These are phyloP conservation scores for Oryza meridionalis DNA, from an alignment of 176 grass and related monocot genomes.

Conservation along the genomic window DNA sequence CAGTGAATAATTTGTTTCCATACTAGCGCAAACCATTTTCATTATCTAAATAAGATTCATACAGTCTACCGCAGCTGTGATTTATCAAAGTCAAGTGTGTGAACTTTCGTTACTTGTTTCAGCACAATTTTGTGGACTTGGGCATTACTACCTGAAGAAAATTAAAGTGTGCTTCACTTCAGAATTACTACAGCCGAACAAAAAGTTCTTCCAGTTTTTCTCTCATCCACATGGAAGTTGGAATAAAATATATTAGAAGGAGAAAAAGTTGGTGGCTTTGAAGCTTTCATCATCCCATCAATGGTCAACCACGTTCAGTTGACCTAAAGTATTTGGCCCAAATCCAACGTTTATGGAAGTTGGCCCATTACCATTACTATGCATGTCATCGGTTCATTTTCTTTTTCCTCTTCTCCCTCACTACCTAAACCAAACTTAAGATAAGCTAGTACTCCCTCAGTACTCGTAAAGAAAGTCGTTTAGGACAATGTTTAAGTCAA, in stretches of 20 bases:
- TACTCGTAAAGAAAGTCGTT: too few relatives aligned
- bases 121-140: not conserved
- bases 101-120: not conserved
- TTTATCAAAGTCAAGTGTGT: not conserved
- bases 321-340: not conserved
- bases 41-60: not conserved
- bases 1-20: too few relatives aligned
- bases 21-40: too few relatives aligned
- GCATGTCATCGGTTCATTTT: not conserved
- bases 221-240: not conserved
- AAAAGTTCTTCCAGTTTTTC: not conserved
- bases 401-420: not conserved
- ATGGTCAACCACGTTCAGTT: slow-evolving; percentile 8
- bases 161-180: not conserved
- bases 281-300: slow-evolving; percentile 17
- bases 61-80: not conserved
- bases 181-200: not conserved
- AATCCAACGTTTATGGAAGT: not conserved
- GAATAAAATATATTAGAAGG: not conserved
- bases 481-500: too few relatives aligned
- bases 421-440: not conserved
- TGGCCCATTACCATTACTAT: not conserved
- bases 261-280: not conserved
- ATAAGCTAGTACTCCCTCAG: not conserved
- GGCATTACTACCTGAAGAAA: not conserved